A percentile compares a stretch with the other conserved stretches of the same genome.
Evolutionary conservation across 2,329 filamentous ascomycete species (phyloP).

Genomic region (Colletotrichum graminicola): DNA sequence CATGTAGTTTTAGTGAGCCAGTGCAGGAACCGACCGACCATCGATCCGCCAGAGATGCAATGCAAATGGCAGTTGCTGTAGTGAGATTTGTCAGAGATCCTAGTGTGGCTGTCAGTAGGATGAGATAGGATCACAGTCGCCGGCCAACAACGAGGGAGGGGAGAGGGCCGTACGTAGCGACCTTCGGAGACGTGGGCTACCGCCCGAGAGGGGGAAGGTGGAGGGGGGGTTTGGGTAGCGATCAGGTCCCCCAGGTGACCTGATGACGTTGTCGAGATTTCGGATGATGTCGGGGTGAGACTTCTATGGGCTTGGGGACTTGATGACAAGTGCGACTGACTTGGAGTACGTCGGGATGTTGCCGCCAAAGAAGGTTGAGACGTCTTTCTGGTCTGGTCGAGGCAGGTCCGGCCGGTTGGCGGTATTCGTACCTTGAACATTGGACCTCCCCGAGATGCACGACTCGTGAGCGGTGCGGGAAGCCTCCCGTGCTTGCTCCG

Average conservation of each 20-base stretch:
- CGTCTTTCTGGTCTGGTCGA: background rate
- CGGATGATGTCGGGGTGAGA: conserved; percentile 40
- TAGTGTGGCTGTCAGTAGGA: conserved; percentile 32
- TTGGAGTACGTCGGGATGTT: conserved; percentile 1
- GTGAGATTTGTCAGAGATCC: conserved; percentile 11
- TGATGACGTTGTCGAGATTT: conserved; percentile 41
- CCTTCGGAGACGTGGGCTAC: conserved; percentile 1
- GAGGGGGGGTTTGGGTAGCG: conserved; percentile 35
- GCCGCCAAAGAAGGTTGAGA: conserved; percentile 3
- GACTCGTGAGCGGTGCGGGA: conserved; percentile 33
- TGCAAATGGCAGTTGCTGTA: background rate
- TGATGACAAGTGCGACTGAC: background rate
- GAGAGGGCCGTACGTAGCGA: background rate
- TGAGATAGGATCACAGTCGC: conserved; percentile 11
- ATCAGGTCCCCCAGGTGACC: conserved; percentile 42
- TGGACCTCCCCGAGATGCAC: conserved; percentile 3
- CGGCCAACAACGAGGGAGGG: conserved; percentile 1
- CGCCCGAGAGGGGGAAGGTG: background rate
- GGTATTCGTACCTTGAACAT: background rate
- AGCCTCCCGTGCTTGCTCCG: conserved; percentile 33
- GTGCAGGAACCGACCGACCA: conserved; percentile 36
- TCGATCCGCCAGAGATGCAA: conserved; percentile 22
- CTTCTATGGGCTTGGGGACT: background rate
- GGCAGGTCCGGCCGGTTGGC: background rate
- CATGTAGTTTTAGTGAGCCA: conserved; percentile 18